Evolutionary conservation across 805 yeast genomes (phyloP).

Genomic region (Lipomyces lipofer): DNA sequence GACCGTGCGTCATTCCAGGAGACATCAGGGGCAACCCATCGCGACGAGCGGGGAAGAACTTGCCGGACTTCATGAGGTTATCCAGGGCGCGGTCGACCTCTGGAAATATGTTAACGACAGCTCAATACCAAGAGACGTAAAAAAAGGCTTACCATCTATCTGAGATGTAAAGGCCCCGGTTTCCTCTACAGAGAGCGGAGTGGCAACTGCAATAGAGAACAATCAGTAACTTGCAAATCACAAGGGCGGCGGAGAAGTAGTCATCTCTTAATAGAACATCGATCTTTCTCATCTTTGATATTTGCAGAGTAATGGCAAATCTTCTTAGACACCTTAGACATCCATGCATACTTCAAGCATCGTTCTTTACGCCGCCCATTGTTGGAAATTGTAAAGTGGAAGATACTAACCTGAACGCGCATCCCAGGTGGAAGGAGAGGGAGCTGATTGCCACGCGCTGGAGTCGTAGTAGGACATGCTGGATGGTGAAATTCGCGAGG

Average conservation of each 20-base stretch:
- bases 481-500: not conserved
- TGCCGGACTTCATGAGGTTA: slow-evolving; percentile 33
- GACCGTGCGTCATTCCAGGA: slow-evolving; percentile 23
- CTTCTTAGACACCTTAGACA: no score
- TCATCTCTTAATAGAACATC: no score
- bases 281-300: no score
- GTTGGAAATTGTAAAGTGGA: no score
- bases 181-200: slow-evolving; percentile 27
- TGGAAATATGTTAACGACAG: not conserved
- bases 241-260: no score
- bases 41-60: slow-evolving; percentile 32
- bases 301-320: no score
- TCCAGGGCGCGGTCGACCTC: slow-evolving; percentile 34
- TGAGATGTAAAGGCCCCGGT: slow-evolving; percentile 32
- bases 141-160: slow-evolving; percentile 24
- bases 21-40: slow-evolving; percentile 22
- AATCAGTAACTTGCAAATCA: no score
- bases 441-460: slow-evolving; percentile 28
- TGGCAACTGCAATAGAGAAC: slow-evolving; percentile 11
- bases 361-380: no score
- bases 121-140: not conserved
- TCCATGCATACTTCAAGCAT: no score
- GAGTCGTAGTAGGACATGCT: slow-evolving; percentile 32
- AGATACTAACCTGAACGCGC: slow-evolving; percentile 18
- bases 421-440: slow-evolving; percentile 26